Evolutionary conservation across 2,329 filamentous ascomycete species (phyloP).

Genomic region (Neofusicoccum kwambonambiense): DNA sequence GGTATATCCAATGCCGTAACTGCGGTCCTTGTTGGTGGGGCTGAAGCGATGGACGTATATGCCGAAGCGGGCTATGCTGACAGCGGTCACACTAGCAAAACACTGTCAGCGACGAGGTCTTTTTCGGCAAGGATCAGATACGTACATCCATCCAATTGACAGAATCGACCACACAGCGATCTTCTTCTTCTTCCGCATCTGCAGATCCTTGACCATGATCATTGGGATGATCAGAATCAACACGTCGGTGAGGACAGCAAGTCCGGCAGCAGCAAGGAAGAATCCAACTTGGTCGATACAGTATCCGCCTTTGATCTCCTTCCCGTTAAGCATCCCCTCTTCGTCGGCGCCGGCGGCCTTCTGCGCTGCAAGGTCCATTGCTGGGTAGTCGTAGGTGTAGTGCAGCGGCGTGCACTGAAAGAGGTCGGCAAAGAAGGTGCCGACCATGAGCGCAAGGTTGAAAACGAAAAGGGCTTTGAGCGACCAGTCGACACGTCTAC

Average conservation of each 20-base stretch:
- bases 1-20: conserved; percentile 37
- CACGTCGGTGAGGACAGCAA: conserved; percentile 40
- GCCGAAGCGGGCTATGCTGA: conserved; percentile 38
- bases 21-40: conserved; percentile 31
- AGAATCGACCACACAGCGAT: conserved; percentile 34
- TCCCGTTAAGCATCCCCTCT: conserved; percentile 27
- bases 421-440: conserved; percentile 35
- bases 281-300: conserved; percentile 36
- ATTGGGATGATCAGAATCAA: conserved; percentile 43
- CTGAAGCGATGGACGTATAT: conserved; percentile 41
- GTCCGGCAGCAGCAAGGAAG: conserved; percentile 32
- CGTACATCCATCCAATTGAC: conserved; percentile 33
- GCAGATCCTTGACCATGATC: conserved; percentile 44
- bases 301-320: conserved; percentile 28
- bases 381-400: conserved; percentile 30
- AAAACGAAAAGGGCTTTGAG: conserved; percentile 35
- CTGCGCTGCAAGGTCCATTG: conserved; percentile 23
- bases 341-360: conserved; percentile 24
- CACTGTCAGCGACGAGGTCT: neutral
- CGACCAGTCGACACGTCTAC: conserved; percentile 29
- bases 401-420: conserved; percentile 35
- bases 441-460: conserved; percentile 35
- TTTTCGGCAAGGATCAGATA: neutral
- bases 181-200: conserved; percentile 42
- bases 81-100: conserved; percentile 29